phyloP scores from a whole-genome alignment of 306 rosid species.

The Ammopiptanthus mongolicus region DNA sequence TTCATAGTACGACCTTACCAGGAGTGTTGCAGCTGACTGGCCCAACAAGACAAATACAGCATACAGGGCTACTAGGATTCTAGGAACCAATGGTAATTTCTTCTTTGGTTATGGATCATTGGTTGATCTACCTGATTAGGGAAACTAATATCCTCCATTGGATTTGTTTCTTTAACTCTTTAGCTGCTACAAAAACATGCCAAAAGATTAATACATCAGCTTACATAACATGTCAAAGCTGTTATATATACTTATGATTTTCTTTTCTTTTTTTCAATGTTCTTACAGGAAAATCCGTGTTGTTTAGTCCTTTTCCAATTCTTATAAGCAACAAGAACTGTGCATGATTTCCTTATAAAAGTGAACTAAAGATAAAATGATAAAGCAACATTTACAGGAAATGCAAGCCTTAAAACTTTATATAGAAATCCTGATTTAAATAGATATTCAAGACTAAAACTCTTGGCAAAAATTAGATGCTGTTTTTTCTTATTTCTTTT shows the following conservation, averaged over 20 bases:
- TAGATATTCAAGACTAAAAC: neutral
- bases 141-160: neutral
- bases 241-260: neutral
- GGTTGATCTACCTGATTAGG: neutral
- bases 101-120: neutral
- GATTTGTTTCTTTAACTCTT: constrained; percentile 12
- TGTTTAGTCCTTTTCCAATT: neutral
- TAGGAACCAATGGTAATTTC: constrained; percentile 20
- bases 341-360: neutral
- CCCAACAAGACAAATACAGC: neutral
- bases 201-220: neutral
- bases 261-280: too few species aligned
- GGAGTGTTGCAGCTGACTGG: neutral
- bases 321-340: too few species aligned
- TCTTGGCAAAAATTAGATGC: neutral
- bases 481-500: neutral
- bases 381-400: neutral
- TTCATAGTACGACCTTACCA: neutral
- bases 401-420: neutral
- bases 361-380: neutral
- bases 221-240: neutral
- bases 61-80: too few species aligned
- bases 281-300: neutral
- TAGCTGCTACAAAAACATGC: neutral
- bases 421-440: too few species aligned